These are phyloP conservation scores for Vitellaria paradoxa DNA, from an alignment of 179 eudicot genomes.

Conservation along the genomic window DNA sequence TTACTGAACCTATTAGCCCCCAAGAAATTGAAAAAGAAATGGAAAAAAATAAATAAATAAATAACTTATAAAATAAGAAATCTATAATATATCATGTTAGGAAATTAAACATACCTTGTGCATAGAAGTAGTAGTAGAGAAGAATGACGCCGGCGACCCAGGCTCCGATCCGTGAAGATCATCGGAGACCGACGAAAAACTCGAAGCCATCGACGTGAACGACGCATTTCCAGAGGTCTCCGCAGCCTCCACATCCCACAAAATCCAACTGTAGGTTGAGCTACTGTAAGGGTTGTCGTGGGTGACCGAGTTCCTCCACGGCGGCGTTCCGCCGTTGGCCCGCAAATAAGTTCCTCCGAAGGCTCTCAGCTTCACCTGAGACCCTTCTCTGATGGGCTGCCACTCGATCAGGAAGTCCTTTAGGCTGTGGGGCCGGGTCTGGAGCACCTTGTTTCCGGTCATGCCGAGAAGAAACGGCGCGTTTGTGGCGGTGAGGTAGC, in stretches of 20 bases:
- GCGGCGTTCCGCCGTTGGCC: constrained; percentile 76
- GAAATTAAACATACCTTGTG: constrained; percentile 26
- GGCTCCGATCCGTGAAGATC: constrained; percentile 25
- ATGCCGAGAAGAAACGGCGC: constrained; percentile 59
- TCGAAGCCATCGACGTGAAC: constrained; percentile 30
- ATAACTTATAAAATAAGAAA: too few species aligned
- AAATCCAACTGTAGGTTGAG: constrained; percentile 58
- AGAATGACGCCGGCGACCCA: constrained; percentile 34
- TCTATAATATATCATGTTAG: too few species aligned
- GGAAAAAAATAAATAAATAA: background rate
- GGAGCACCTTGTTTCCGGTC: constrained; percentile 66
- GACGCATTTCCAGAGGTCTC: constrained; percentile 36
- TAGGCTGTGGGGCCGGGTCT: constrained; percentile 23
- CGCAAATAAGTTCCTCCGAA: constrained; percentile 51
- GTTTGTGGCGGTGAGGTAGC: constrained; percentile 49
- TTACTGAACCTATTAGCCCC: too few species aligned
- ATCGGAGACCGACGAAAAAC: constrained; percentile 35
- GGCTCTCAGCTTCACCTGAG: constrained; percentile 45
- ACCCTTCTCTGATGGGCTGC: constrained; percentile 68
- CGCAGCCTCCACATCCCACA: constrained; percentile 71
- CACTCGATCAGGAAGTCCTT: constrained; percentile 45
- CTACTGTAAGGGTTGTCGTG: constrained; percentile 59
- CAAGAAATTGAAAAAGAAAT: background rate
- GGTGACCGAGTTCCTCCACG: constrained; percentile 80
- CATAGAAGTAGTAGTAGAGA: constrained; percentile 6